These are phyloP conservation scores for Crinitomyces ghanaensis DNA, from an alignment of 805 yeast genomes.

Conservation along the genomic window DNA sequence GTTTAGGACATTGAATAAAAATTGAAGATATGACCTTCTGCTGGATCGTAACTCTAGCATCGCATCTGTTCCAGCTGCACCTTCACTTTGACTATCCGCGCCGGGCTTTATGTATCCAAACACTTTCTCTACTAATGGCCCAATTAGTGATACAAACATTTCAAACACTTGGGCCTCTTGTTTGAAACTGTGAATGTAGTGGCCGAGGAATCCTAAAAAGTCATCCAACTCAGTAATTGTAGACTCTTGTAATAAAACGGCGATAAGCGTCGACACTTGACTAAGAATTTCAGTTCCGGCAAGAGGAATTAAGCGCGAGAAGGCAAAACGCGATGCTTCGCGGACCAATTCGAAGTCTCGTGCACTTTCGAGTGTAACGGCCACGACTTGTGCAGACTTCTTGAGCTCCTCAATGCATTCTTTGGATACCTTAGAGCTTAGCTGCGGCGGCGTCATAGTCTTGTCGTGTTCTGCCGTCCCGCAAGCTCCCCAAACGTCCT, in stretches of 20 bases:
- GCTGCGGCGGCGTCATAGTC: constrained; percentile 25
- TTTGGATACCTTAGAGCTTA: constrained; percentile 17
- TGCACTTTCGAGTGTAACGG: constrained; percentile 72
- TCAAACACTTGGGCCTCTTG: constrained; percentile 57
- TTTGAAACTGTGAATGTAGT: constrained; percentile 68
- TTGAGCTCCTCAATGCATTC: constrained; percentile 38
- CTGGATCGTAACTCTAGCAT: constrained; percentile 52
- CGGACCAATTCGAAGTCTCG: constrained; percentile 57
- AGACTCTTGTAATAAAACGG: constrained; percentile 49
- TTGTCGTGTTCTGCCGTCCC: constrained; percentile 5
- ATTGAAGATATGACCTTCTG: constrained; percentile 57
- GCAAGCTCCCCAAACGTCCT: constrained; percentile 27
- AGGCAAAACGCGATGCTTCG: constrained; percentile 77
- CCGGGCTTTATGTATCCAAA: constrained; percentile 34
- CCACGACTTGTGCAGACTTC: constrained; percentile 68
- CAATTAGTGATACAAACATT: constrained; percentile 56
- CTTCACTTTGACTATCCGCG: constrained; percentile 10
- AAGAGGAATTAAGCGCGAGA: constrained; percentile 76
- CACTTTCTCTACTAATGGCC: constrained; percentile 63
- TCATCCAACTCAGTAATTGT: constrained; percentile 62
- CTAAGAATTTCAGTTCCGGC: constrained; percentile 41
- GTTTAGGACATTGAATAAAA: constrained; percentile 56
- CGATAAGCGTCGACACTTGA: constrained; percentile 59
- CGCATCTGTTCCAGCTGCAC: constrained; percentile 45
- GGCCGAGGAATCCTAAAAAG: constrained; percentile 77